phyloP scores from a whole-genome alignment of 257 asterid species.

The Jaltomata sinuosa region DNA sequence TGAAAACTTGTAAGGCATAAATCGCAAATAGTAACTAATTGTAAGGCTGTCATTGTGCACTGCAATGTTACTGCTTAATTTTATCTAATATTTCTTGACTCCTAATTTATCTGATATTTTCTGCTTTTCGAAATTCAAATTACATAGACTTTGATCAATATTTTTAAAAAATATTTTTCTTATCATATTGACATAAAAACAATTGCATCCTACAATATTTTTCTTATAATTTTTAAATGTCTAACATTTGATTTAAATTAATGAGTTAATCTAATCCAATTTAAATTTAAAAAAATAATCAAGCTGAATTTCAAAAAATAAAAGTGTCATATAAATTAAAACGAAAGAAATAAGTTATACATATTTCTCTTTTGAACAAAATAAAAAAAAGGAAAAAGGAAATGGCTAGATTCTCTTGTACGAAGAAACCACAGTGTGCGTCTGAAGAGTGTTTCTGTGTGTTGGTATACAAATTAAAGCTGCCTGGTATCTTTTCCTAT shows the following conservation, averaged over 20 bases:
- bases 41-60: background rate
- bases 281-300: background rate
- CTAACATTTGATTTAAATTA: background rate
- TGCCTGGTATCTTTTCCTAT: conserved; percentile 6
- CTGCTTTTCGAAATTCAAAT: background rate
- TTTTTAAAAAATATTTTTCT: background rate
- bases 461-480: background rate
- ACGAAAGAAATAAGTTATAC: background rate
- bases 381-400: background rate
- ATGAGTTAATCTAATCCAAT: background rate
- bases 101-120: no score
- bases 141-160: background rate
- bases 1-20: background rate
- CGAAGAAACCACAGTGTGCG: background rate
- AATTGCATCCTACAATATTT: background rate
- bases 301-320: background rate
- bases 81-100: no score
- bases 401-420: background rate
- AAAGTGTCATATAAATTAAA: background rate
- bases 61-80: background rate
- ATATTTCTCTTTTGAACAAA: background rate
- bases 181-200: background rate
- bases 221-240: no score
- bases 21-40: background rate
- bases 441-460: background rate